Conservation (phyloP, 805 yeast genomes). For the Sporopachydermia lactativora region DNA sequence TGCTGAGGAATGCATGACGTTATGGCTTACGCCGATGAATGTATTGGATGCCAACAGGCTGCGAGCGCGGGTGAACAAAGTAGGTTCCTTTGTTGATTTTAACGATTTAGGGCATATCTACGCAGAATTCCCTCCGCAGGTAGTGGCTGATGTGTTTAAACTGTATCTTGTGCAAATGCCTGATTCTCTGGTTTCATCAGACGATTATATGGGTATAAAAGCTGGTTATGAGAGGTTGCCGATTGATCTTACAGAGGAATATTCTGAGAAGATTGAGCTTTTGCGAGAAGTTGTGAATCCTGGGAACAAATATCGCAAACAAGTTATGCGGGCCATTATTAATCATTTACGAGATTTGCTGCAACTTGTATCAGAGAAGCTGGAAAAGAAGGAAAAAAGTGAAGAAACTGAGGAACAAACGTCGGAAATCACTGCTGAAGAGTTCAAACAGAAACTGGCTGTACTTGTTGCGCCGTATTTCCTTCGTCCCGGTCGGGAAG, state of each 20-base stretch:
- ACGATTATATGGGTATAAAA: slow-evolving; percentile 51
- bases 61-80: neutral
- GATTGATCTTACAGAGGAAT: neutral
- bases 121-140: slow-evolving; percentile 32
- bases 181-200: slow-evolving; percentile 53
- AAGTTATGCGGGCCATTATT: neutral
- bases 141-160: slow-evolving; percentile 55
- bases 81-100: slow-evolving; percentile 4
- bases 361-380: neutral
- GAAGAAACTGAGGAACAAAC: slow-evolving; percentile 1
- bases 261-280: neutral
- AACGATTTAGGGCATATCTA: slow-evolving; percentile 19
- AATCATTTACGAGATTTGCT: neutral
- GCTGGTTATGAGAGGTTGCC: slow-evolving; percentile 38
- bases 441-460: neutral
- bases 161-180: slow-evolving; percentile 70
- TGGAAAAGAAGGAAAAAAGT: neutral
- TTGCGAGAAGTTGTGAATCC: neutral
- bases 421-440: too few relatives aligned
- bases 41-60: neutral
- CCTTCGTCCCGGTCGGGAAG: neutral
- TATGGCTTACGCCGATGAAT: slow-evolving; percentile 32
- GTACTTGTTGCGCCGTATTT: neutral
- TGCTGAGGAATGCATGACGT: slow-evolving; percentile 51
- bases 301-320: neutral